These are phyloP conservation scores for Kwoniella dendrophila DNA, from an alignment of 768 basidiomycete genomes.

Conservation along the genomic window DNA sequence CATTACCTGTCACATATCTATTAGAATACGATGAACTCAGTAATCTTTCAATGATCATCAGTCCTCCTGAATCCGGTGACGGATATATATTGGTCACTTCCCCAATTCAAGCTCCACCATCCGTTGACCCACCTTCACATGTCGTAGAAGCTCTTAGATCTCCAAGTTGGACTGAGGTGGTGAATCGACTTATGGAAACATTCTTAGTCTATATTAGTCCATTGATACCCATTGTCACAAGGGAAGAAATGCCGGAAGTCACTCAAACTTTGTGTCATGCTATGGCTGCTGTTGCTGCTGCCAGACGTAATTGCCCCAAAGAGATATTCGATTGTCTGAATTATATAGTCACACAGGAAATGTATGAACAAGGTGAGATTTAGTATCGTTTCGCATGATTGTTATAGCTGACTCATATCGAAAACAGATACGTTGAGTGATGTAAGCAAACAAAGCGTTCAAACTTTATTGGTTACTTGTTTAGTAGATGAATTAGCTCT, in stretches of 20 bases:
- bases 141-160: slow-evolving; percentile 25
- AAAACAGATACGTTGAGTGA: slow-evolving; percentile 24
- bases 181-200: slow-evolving; percentile 28
- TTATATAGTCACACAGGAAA: slow-evolving; percentile 21
- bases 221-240: slow-evolving; percentile 24
- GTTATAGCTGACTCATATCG: neutral
- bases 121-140: slow-evolving; percentile 15
- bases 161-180: slow-evolving; percentile 27
- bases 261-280: slow-evolving; percentile 17
- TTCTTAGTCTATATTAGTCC: slow-evolving; percentile 23
- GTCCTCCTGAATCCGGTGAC: slow-evolving; percentile 20
- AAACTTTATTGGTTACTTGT: slow-evolving; percentile 22
- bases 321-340: slow-evolving; percentile 30
- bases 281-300: slow-evolving; percentile 28
- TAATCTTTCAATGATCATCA: slow-evolving; percentile 13
- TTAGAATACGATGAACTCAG: slow-evolving; percentile 16
- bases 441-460: slow-evolving; percentile 22
- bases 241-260: slow-evolving; percentile 23
- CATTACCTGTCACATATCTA: slow-evolving; percentile 23
- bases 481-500: slow-evolving; percentile 26
- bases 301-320: slow-evolving; percentile 25
- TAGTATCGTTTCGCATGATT: neutral
- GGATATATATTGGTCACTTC: slow-evolving; percentile 20
- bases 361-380: slow-evolving; percentile 21
- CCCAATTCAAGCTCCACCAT: neutral